phyloP scores from a whole-genome alignment of 176 grass and related monocot genomes.

The Paspalum notatum region DNA sequence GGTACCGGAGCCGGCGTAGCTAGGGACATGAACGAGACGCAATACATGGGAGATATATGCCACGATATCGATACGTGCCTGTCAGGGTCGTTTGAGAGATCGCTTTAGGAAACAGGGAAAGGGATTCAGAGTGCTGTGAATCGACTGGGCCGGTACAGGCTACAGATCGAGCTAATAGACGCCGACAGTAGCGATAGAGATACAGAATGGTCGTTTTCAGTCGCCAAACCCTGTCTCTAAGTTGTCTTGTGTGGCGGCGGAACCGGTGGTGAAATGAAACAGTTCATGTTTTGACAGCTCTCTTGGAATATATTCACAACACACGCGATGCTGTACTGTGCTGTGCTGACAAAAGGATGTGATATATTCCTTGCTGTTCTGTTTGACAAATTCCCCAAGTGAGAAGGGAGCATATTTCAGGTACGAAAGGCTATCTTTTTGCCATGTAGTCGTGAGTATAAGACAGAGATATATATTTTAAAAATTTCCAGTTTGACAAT shows the following conservation, averaged over 20 bases:
- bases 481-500: too few relatives aligned
- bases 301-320: background rate
- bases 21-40: too few relatives aligned
- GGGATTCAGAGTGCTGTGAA: constrained; percentile 18
- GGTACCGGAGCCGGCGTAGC: too few relatives aligned
- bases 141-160: background rate
- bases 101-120: constrained; percentile 32
- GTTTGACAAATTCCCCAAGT: background rate
- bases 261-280: constrained; percentile 22
- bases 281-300: constrained; percentile 4
- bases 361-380: background rate
- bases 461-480: too few relatives aligned
- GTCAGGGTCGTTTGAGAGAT: constrained; percentile 6
- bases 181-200: constrained; percentile 7
- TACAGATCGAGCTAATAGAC: too few relatives aligned
- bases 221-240: background rate
- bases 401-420: constrained; percentile 1
- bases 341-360: constrained; percentile 8
- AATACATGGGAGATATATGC: constrained; percentile 30
- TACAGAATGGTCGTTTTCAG: constrained; percentile 43
- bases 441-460: background rate
- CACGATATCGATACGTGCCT: constrained; percentile 28
- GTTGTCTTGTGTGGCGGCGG: constrained; percentile 24
- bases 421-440: background rate
- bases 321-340: background rate